Evolutionary conservation across 345 rosid species (phyloP), one percentile per base, ranked within the genome.

Genomic region (Mallotus nudiflorus): DNA sequence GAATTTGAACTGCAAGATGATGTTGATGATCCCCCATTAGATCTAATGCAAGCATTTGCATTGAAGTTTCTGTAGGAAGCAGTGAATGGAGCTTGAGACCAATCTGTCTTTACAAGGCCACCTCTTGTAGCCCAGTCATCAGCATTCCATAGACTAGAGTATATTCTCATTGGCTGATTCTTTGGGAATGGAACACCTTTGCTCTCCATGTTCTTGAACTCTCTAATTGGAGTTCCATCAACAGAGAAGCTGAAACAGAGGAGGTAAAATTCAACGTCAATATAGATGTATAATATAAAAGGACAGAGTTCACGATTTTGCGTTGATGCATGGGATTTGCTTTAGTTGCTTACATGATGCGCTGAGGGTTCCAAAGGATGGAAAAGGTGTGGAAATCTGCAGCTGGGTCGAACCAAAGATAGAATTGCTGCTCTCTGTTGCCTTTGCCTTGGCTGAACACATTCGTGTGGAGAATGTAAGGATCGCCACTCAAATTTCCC

Each of bases 41-140:
- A 67, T 62, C 96, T 86, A 44, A 89, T 87, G 0, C 88, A 82
- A 29, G 79, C 81, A 59, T 81, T 59, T 25, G 80, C 80, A 24
- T 78, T 72, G 74, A 77, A 86, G 70, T 83, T 79, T 74, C 81
- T 77, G 72, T 67, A 86, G 8, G 78, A 83, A 53, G 89, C 86
- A 4, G 82, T 85, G 81, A 87, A 85, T 1, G 91, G 91, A 55
- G 91, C 86, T 27, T 79, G 45, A 3, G 85, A 63, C 86, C 91
- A 90, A 54, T 90, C 88, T 0, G 73, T 86, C 80, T 90, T 90
- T 25, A 88, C 86, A 13, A 81, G 81, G 0, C 96, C 93, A 40
- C 93, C 93, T 58, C 91, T 81, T 0, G 96, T 90, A 0, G 91
- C 91, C 96, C 93, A 90, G 40, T 90, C 85, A 64, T 90, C 93